Percentiles rank a stretch among this genome's conserved stretches.
Evolutionary conservation across 495 filamentous ascomycete species (phyloP).

Genomic region (Xylaria flabelliformis): DNA sequence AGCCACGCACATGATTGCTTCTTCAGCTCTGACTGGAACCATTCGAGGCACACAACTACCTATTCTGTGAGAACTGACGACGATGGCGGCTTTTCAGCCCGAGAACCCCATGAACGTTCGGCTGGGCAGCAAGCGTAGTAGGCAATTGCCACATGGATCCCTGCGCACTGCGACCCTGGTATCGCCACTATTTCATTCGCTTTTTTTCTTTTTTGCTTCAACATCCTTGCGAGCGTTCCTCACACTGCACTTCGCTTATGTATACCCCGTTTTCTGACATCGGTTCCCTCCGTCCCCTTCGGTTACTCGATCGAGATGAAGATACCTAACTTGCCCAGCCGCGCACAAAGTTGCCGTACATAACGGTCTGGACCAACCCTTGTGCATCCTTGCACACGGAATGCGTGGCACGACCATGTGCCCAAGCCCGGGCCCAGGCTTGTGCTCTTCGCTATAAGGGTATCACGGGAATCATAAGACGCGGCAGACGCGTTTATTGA

Average conservation of each 20-base stretch:
- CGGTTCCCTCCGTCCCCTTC: not conserved
- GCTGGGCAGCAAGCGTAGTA: not conserved
- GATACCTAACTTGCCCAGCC: not conserved
- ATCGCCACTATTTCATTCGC: not conserved
- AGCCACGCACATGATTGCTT: not conserved
- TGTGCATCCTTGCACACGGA: not conserved
- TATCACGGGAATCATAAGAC: not conserved
- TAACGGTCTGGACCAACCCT: not conserved
- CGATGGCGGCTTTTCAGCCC: not conserved
- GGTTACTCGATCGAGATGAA: not conserved
- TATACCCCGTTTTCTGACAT: not conserved
- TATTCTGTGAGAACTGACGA: not conserved
- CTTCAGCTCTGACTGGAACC: not conserved
- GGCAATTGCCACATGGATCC: not conserved
- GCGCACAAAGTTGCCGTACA: not conserved
- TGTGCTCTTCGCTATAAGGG: not conserved
- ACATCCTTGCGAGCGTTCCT: not conserved
- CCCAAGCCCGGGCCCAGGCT: not conserved
- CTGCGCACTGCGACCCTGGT: not conserved
- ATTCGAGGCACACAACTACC: not conserved
- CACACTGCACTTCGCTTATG: not conserved
- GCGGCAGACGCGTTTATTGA: not conserved
- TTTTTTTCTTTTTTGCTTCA: not conserved
- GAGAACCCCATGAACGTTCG: not conserved
- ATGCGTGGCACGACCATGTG: not conserved